A percentile compares a stretch with the other conserved stretches of the same genome.
phyloP scores from a whole-genome alignment of 768 basidiomycete species.

The Leccinum truebloodii region DNA sequence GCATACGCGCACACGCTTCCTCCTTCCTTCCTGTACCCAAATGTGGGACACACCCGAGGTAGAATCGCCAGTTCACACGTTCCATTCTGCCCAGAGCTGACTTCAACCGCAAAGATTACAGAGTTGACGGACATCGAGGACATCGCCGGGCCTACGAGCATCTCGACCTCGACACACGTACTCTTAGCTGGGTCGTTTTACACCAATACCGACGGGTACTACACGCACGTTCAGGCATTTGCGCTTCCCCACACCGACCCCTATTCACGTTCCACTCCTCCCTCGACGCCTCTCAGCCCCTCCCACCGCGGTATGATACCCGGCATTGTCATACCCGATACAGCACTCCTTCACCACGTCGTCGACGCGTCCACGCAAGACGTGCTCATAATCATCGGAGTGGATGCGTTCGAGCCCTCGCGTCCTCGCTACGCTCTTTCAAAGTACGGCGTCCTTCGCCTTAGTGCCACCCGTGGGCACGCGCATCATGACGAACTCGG shows the following conservation, averaged over 20 bases:
- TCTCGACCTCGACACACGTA: conserved; percentile 26
- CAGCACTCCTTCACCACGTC: conserved; percentile 16
- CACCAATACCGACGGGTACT: not conserved
- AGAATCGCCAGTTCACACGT: not conserved
- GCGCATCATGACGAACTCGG: not conserved
- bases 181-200: conserved; percentile 11
- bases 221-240: conserved; percentile 16
- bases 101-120: conserved; percentile 1
- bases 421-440: not conserved
- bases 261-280: not conserved
- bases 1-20: conserved; percentile 8
- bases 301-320: conserved; percentile 16
- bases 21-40: not conserved
- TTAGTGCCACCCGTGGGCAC: not conserved
- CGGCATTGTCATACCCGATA: not conserved
- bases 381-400: conserved; percentile 10
- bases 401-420: not conserved
- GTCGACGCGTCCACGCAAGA: conserved; percentile 12
- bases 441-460: conserved; percentile 13
- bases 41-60: conserved; percentile 6
- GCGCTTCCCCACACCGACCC: conserved; percentile 5
- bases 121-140: not conserved
- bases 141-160: not conserved
- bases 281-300: not conserved
- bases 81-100: not conserved